Base-by-base conservation (phyloP, 768 basidiomycete genomes). In the Panellus pusillus region DNA sequence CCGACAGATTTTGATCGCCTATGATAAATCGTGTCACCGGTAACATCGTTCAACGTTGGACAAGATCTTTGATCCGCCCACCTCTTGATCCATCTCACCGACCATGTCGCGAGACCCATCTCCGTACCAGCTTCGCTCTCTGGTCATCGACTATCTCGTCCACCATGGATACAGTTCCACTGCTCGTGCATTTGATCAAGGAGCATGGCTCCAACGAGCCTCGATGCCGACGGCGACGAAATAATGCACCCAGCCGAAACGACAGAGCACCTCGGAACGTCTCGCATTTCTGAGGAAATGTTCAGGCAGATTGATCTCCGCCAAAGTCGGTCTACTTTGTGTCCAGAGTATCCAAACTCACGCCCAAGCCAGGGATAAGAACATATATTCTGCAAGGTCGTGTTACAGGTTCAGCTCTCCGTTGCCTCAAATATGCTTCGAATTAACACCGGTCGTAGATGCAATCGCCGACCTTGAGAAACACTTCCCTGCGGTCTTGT, bases 101-200 rank as follows among this genome's bases (percentile, higher is more conserved):
- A 11, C 14, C 32, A 35, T 35, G 32, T 35, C 32, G 32, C 32
- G 31, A 41, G 29, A 52, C 27, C 24, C 55, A 29, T 12, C 40
- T 35, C 42, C n/a, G 24, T 12, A 39, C 24, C 32, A 31, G 47
- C 45, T 15, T 48, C 82, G 84, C 40, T 67, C 78, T 15, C 70
- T 93, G 42, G 85, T 93, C 14, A 73, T 93, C 35, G 84, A 89
- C 61, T 93, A 91, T 64, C 79, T 93, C 1, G 81, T 80, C 50
- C 88, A 92, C 62, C 78, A 81, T 37, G 86, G 86, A 53, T 89
- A 85, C 67, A 80, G 82, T n/a, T 71, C 72, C 36, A 90, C 91
- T 0, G 88, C 89, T 3, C 74, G 76, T 31, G 84, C 83, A 0
- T 90, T 93, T 57, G 75, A 78, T 7, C 72, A 74, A 38, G 87